phyloP scores from a whole-genome alignment of 2,329 filamentous ascomycete genomes.

The Calonectria hongkongensis region DNA sequence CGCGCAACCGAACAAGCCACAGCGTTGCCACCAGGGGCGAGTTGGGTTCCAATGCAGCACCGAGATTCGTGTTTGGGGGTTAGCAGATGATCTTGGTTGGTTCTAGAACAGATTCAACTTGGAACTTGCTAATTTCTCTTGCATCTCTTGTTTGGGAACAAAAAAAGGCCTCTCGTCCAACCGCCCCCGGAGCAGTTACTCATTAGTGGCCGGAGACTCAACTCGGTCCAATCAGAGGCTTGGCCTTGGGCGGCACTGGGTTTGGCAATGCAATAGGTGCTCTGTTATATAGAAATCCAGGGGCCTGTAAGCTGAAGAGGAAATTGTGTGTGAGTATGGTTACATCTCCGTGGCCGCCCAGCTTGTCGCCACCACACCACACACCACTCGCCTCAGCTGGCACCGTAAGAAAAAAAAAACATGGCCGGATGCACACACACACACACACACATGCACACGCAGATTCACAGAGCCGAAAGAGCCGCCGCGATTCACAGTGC shows the following conservation, averaged over 20 bases:
- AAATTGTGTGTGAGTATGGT: slow-evolving; percentile 4
- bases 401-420: too few species aligned
- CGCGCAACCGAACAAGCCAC: slow-evolving; percentile 16
- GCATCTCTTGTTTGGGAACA: slow-evolving; percentile 8
- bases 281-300: slow-evolving; percentile 28
- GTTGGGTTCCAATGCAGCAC: slow-evolving; percentile 34
- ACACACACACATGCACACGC: background rate
- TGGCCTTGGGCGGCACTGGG: background rate
- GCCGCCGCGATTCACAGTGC: slow-evolving; percentile 23
- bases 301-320: slow-evolving; percentile 11
- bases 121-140: slow-evolving; percentile 28
- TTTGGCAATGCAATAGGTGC: slow-evolving; percentile 18
- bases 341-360: slow-evolving; percentile 6
- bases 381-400: slow-evolving; percentile 23
- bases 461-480: background rate
- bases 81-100: slow-evolving; percentile 14
- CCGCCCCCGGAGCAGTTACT: background rate
- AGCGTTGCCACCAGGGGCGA: background rate
- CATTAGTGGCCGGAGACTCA: background rate
- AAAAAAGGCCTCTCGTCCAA: slow-evolving; percentile 2
- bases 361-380: slow-evolving; percentile 31
- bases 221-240: background rate
- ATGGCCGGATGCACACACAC: slow-evolving; percentile 5
- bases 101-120: background rate
- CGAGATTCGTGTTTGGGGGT: slow-evolving; percentile 16